Conservation (phyloP, 2,329 filamentous ascomycete genomes). For the Lachnellula hyalina region DNA sequence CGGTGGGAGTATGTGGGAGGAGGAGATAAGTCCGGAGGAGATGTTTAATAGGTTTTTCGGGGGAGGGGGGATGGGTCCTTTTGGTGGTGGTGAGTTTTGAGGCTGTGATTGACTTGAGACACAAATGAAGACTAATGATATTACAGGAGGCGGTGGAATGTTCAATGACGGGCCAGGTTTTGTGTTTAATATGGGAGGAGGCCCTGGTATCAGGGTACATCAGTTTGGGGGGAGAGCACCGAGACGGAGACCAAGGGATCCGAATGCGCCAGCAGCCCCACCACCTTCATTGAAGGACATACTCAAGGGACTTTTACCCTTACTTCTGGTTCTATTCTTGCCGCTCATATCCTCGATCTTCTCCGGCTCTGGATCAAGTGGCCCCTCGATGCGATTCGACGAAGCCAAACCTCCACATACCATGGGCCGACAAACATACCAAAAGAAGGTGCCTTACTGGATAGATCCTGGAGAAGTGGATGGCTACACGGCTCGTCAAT, state of each 20-base stretch:
- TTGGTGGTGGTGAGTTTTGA: constrained; percentile 55
- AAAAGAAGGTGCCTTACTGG: constrained; percentile 75
- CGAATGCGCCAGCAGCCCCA: constrained; percentile 46
- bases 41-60: constrained; percentile 97
- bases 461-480: constrained; percentile 74
- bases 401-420: constrained; percentile 65
- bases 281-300: constrained; percentile 45
- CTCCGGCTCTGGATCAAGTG: constrained; percentile 47
- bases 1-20: constrained; percentile 66
- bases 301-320: constrained; percentile 73
- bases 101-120: constrained; percentile 50
- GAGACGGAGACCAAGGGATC: constrained; percentile 66
- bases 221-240: constrained; percentile 84
- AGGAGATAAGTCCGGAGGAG: constrained; percentile 93
- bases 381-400: constrained; percentile 75
- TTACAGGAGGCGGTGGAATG: constrained; percentile 36
- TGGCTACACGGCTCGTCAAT: constrained; percentile 62
- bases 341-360: constrained; percentile 80
- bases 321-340: constrained; percentile 83
- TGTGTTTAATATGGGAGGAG: constrained; percentile 91
- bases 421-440: constrained; percentile 63
- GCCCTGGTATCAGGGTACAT: constrained; percentile 87
- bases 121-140: constrained; percentile 11
- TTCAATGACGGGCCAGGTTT: constrained; percentile 82
- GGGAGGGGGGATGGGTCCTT: constrained; percentile 41